Evolutionary conservation across 2,329 filamentous ascomycete species (phyloP).

Genomic region (Ascochyta fabae): DNA sequence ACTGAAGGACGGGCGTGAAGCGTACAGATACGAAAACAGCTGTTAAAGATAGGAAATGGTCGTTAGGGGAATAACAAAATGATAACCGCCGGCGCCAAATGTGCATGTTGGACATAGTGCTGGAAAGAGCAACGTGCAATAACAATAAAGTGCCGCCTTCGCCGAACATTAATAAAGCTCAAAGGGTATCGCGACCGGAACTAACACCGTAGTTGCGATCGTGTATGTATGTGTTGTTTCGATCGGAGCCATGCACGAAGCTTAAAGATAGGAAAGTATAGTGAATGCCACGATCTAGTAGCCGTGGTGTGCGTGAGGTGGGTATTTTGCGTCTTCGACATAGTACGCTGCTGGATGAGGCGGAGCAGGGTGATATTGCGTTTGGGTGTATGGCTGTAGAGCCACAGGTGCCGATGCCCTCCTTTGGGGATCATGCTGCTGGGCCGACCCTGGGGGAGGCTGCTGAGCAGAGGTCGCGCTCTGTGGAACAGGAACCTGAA

Average conservation of each 20-base stretch:
- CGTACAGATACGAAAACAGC: not conserved
- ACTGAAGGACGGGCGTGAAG: not conserved
- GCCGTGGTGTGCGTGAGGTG: slow-evolving; percentile 15
- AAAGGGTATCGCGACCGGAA: slow-evolving; percentile 29
- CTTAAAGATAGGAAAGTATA: not conserved
- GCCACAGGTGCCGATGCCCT: slow-evolving; percentile 42
- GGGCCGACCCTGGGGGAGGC: slow-evolving; percentile 21
- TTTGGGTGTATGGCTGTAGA: slow-evolving; percentile 33
- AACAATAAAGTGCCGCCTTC: slow-evolving; percentile 14
- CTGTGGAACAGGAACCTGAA: slow-evolving; percentile 28
- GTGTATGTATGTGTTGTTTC: slow-evolving; percentile 18
- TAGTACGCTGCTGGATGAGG: slow-evolving; percentile 40
- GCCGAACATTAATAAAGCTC: slow-evolving; percentile 16
- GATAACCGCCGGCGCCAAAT: not conserved
- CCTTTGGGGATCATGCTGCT: slow-evolving; percentile 35
- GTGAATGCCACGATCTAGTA: not conserved
- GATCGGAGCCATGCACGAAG: slow-evolving; percentile 2
- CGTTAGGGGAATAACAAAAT: slow-evolving; percentile 1
- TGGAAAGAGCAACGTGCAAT: not conserved
- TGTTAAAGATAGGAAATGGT: not conserved
- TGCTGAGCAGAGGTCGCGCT: slow-evolving; percentile 24
- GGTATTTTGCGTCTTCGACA: slow-evolving; percentile 38
- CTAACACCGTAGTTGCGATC: slow-evolving; percentile 21
- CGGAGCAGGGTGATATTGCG: slow-evolving; percentile 27
- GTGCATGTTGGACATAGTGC: not conserved